Percentiles rank a stretch among this genome's conserved stretches.
Conservation (phyloP, 2,329 filamentous ascomycete species). For the Colletotrichum melonis region DNA sequence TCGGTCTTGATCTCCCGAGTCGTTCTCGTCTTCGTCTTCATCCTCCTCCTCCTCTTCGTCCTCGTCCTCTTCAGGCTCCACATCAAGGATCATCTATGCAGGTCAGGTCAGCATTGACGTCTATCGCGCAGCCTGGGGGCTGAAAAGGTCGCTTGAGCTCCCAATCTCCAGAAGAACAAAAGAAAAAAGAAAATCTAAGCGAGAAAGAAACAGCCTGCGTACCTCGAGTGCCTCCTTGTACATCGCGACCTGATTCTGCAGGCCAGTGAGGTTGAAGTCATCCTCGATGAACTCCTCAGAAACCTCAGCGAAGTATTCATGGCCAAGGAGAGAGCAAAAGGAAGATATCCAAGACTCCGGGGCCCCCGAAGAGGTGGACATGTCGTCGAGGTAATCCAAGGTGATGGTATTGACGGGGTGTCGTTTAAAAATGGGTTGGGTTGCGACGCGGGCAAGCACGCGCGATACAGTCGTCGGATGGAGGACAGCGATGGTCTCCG, state of each 20-base stretch:
- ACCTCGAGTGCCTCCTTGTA: slow-evolving; percentile 98
- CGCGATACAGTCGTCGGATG: slow-evolving; percentile 17
- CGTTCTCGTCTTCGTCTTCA: slow-evolving; percentile 78
- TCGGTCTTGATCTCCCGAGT: slow-evolving; percentile 72
- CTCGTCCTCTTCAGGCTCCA: slow-evolving; percentile 95
- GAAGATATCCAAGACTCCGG: slow-evolving; percentile 97
- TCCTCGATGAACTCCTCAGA: slow-evolving; percentile 99
- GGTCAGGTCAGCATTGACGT: slow-evolving; percentile 36
- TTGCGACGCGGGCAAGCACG: slow-evolving; percentile 13
- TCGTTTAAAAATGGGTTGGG: slow-evolving; percentile 13
- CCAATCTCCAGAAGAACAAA: neutral
- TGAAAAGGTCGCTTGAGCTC: neutral
- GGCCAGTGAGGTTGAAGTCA: slow-evolving; percentile 97
- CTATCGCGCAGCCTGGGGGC: neutral
- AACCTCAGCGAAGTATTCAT: slow-evolving; percentile 99
- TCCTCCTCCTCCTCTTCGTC: slow-evolving; percentile 86
- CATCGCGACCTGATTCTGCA: slow-evolving; percentile 96
- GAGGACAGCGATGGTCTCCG: slow-evolving; percentile 3
- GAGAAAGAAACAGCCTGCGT: slow-evolving; percentile 26
- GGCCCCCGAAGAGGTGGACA: slow-evolving; percentile 71
- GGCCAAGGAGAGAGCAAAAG: slow-evolving; percentile 93
- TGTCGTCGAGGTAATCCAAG: slow-evolving; percentile 42
- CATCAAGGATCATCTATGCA: slow-evolving; percentile 90
- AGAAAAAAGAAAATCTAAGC: neutral
- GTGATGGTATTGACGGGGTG: slow-evolving; percentile 38